Evolutionary conservation across 192 early-diverging fungal genomes (phyloP), one percentile per base, ranked within the genome.

Genomic region (Podila clonocystis): DNA sequence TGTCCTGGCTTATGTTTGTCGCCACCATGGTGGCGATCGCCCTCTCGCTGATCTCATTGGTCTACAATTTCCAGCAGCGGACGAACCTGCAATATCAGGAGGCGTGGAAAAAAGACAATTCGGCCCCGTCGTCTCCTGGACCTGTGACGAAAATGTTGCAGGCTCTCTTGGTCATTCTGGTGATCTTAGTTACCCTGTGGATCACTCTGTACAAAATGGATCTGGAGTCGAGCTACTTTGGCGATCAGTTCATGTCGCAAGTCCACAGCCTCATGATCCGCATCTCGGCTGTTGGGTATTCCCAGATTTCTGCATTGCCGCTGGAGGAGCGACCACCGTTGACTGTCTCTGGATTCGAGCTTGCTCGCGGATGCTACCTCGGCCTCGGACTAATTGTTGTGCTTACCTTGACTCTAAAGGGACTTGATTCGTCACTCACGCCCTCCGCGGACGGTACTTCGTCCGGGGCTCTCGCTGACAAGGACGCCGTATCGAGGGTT

Each of bases 1-100:
- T 72, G 24, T 74, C 79, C 12, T 87, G 85, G 85, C 60, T 72
- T 38, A 19, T 85, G 34, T 73, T 82, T 50, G 76, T 68, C 22
- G 12, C 13, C 3, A 64, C 75, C 5, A 69, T 82, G 13, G 38
- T 41, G 12, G 31, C 41, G 1, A 24, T 74, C 7, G 63, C 57
- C 9, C 30, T 34, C 19, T 65, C 31, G 17, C 50, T 80, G 62
- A 61, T 73, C 9, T 24, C n/a, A 11, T 12, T 60, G 22, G 52
- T 55, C n/a, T 55, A 55, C 9, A 26, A 26, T 11, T 55, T 55
- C n/a, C 52, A 55, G 4, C 52, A 26, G 8, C 8, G 9, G 9
- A 55, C 24, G 5, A 26, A 26, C 6, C 52, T 3, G 9, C 20
- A 55, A 8, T 26, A 55, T n/a, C 52, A 55, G 52, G 52, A 55